Percentiles rank a stretch among this genome's conserved stretches.
Conservation (phyloP, 2,329 filamentous ascomycete genomes). For the Aspergillus viridinutans region DNA sequence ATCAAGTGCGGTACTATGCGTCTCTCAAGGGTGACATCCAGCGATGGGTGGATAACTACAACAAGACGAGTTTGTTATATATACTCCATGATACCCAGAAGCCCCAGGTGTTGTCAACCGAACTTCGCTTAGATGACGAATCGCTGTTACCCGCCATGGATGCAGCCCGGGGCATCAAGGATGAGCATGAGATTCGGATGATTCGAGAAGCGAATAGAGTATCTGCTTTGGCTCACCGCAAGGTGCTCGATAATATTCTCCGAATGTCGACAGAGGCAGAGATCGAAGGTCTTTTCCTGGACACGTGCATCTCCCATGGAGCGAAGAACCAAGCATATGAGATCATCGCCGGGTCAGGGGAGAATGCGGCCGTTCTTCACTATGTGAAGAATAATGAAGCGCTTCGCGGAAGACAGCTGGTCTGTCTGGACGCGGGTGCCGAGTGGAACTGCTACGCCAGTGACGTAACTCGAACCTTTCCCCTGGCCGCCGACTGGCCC, state of each 20-base stretch:
- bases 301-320: conserved; percentile 68
- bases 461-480: conserved; percentile 80
- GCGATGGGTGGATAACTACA: conserved; percentile 27
- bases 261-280: conserved; percentile 72
- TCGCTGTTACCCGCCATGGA: conserved; percentile 55
- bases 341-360: conserved; percentile 76
- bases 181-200: conserved; percentile 69
- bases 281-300: conserved; percentile 75
- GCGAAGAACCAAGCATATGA: conserved; percentile 83
- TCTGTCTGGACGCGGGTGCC: conserved; percentile 79
- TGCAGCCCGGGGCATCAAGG: conserved; percentile 65
- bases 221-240: conserved; percentile 62
- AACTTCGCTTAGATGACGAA: conserved; percentile 24
- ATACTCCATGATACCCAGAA: conserved; percentile 35
- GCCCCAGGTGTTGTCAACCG: conserved; percentile 19
- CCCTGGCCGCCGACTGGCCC: conserved; percentile 61
- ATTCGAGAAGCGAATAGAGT: conserved; percentile 69
- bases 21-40: conserved; percentile 49
- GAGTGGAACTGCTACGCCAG: conserved; percentile 71
- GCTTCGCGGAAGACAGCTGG: conserved; percentile 66
- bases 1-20: conserved; percentile 60
- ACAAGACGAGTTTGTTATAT: conserved; percentile 28
- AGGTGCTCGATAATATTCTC: conserved; percentile 58
- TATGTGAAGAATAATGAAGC: conserved; percentile 76
- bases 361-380: conserved; percentile 78